Evolutionary conservation across 257 asterid genomes (phyloP).

Genomic region (Solanum sitiens): DNA sequence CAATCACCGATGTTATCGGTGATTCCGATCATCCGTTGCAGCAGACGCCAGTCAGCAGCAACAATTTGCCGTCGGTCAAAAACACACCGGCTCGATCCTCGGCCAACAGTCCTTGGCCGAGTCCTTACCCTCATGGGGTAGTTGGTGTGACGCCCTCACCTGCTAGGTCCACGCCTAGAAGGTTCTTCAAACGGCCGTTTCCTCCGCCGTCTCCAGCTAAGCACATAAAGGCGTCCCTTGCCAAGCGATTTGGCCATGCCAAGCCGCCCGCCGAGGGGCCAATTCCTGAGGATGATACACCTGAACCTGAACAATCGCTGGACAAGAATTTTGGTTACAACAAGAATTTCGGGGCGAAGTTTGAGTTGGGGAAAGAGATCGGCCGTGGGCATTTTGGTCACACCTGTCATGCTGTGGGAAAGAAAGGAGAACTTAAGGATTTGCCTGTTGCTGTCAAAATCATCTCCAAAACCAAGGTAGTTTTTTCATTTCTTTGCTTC

Average conservation of each 20-base stretch:
- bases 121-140: conserved; percentile 64
- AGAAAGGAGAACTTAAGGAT: conserved; percentile 78
- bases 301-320: conserved; percentile 29
- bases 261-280: conserved; percentile 63
- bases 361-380: conserved; percentile 88
- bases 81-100: conserved; percentile 71
- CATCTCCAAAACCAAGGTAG: conserved; percentile 88
- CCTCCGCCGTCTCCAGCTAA: conserved; percentile 98
- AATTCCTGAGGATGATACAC: conserved; percentile 62
- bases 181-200: conserved; percentile 71
- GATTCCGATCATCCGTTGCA: conserved; percentile 17
- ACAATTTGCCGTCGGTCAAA: conserved; percentile 35
- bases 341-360: conserved; percentile 80
- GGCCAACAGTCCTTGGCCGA: conserved; percentile 73
- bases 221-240: conserved; percentile 85
- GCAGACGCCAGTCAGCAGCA: conserved; percentile 20
- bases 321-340: conserved; percentile 84
- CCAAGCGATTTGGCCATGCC: conserved; percentile 57
- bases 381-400: conserved; percentile 98
- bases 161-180: conserved; percentile 81
- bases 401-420: conserved; percentile 71
- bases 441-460: conserved; percentile 81
- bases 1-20: conserved; percentile 7
- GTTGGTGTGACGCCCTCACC: conserved; percentile 73
- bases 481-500: background rate